A percentile compares a stretch with the other conserved stretches of the same genome.
These are phyloP conservation scores for Aegilops longissima DNA, from an alignment of 176 grass and related monocot genomes.

Conservation along the genomic window DNA sequence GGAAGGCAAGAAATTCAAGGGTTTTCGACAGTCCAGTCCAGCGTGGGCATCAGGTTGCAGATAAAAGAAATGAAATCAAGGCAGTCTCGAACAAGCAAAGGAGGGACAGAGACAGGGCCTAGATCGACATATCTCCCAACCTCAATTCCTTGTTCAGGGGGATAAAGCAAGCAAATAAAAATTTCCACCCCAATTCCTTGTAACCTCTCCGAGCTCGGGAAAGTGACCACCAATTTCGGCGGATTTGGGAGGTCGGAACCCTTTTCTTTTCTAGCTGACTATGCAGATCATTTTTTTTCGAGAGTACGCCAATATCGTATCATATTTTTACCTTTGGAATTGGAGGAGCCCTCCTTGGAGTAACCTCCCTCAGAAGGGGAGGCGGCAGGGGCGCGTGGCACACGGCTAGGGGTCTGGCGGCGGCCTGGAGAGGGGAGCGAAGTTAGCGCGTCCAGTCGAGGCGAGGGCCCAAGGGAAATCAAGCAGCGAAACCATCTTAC, in stretches of 20 bases:
- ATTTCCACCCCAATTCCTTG: neutral
- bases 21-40: neutral
- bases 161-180: neutral
- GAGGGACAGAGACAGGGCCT: neutral
- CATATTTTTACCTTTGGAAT: neutral
- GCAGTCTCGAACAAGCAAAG: neutral
- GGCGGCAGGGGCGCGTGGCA: neutral
- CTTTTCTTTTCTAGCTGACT: neutral
- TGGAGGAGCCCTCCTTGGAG: neutral
- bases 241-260: neutral
- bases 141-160: neutral
- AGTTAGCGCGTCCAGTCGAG: neutral
- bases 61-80: neutral
- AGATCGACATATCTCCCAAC: neutral
- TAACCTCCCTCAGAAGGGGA: slow-evolving; percentile 2
- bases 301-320: too few species aligned
- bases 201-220: neutral
- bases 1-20: neutral
- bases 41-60: neutral
- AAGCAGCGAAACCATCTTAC: neutral
- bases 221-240: neutral
- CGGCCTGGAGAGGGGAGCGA: slow-evolving; percentile 11
- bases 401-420: neutral
- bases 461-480: neutral
- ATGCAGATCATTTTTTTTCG: neutral